Evolutionary conservation across 495 filamentous ascomycete species (phyloP).

Genomic region (Trichocladium uniseriatum): DNA sequence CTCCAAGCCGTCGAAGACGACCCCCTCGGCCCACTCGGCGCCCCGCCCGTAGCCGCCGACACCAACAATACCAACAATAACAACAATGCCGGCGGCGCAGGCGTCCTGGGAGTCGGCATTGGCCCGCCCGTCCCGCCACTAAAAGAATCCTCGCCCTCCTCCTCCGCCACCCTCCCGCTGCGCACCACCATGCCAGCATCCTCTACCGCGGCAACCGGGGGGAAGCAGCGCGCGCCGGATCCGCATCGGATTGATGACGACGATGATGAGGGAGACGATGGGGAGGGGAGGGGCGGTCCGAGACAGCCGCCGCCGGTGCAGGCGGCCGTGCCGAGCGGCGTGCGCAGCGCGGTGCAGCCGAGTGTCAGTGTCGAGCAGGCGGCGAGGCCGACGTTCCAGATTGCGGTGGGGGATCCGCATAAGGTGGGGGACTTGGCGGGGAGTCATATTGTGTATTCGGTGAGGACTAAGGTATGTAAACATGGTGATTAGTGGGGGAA

Average conservation of each 20-base stretch:
- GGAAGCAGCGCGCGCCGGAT: slow-evolving; percentile 43
- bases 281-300: slow-evolving; percentile 11
- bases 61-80: slow-evolving; percentile 21
- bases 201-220: slow-evolving; percentile 11
- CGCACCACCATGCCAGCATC: slow-evolving; percentile 42
- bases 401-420: slow-evolving; percentile 89
- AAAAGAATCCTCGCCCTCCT: too few species aligned
- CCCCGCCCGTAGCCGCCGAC: slow-evolving; percentile 42
- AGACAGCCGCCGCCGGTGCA: slow-evolving; percentile 69
- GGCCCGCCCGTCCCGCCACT: slow-evolving; percentile 74
- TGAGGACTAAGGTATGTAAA: slow-evolving; percentile 80
- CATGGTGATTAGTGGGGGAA: background rate
- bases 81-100: slow-evolving; percentile 8
- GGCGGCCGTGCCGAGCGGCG: slow-evolving; percentile 43
- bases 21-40: slow-evolving; percentile 85
- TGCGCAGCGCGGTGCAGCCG: slow-evolving; percentile 58
- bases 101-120: background rate
- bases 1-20: slow-evolving; percentile 81
- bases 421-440: slow-evolving; percentile 96
- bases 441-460: slow-evolving; percentile 95
- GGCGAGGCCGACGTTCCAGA: slow-evolving; percentile 82
- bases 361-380: slow-evolving; percentile 85
- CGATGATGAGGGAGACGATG: slow-evolving; percentile 38
- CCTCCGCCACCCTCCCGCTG: slow-evolving; percentile 44
- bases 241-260: slow-evolving; percentile 58